phyloP scores from a whole-genome alignment of 2,329 filamentous ascomycete species.

The Cadophora luteo-olivacea region DNA sequence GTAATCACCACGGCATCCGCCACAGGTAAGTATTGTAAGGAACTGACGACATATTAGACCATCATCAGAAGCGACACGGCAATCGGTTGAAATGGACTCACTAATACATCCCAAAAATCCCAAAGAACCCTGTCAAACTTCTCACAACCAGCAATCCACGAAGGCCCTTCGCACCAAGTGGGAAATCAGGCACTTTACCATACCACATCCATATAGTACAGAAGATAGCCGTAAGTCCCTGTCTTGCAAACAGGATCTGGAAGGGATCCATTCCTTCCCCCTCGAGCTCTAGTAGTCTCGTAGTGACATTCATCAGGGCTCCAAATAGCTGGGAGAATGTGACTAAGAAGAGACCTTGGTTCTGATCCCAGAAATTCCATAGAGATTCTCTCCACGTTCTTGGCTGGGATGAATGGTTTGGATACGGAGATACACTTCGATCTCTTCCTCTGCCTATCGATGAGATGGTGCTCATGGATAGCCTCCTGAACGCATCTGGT shows the following conservation, averaged over 20 bases:
- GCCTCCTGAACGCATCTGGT: slow-evolving; percentile 46
- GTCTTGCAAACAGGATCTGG: slow-evolving; percentile 82
- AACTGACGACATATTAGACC: slow-evolving; percentile 50
- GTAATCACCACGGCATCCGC: slow-evolving; percentile 90
- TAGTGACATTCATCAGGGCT: slow-evolving; percentile 83
- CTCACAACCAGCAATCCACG: slow-evolving; percentile 71
- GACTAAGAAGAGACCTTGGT: slow-evolving; percentile 77
- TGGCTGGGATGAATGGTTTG: slow-evolving; percentile 19
- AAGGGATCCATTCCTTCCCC: slow-evolving; percentile 80
- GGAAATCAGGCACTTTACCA: slow-evolving; percentile 69
- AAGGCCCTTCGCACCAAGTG: slow-evolving; percentile 72
- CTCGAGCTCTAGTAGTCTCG: slow-evolving; percentile 75
- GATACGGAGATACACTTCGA: slow-evolving; percentile 30
- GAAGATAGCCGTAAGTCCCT: slow-evolving; percentile 73
- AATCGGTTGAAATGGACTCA: slow-evolving; percentile 26
- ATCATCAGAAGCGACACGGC: neutral
- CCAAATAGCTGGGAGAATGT: slow-evolving; percentile 81
- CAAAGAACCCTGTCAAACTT: slow-evolving; percentile 76
- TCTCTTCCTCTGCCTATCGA: slow-evolving; percentile 41
- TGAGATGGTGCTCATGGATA: slow-evolving; percentile 52
- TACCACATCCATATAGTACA: slow-evolving; percentile 78
- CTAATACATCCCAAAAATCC: slow-evolving; percentile 69
- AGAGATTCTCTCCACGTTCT: slow-evolving; percentile 32
- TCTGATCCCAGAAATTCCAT: slow-evolving; percentile 62
- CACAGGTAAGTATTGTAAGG: slow-evolving; percentile 78